Evolutionary conservation across 2,329 filamentous ascomycete genomes (phyloP).

Genomic region (Fusarium nygamai): DNA sequence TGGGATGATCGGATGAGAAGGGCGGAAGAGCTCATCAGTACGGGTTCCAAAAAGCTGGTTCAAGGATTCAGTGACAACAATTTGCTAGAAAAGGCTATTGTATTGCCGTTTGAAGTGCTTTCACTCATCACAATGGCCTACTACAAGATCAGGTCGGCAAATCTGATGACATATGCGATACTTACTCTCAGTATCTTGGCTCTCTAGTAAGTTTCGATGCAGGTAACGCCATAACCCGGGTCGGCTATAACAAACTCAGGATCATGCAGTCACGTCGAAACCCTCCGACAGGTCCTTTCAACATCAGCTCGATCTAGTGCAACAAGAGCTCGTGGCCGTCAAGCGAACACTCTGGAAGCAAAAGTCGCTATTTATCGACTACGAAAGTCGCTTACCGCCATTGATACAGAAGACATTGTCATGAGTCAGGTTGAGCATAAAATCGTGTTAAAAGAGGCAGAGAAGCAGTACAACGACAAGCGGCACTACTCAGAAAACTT

Average conservation of each 20-base stretch:
- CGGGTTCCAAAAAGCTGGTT: slow-evolving; percentile 52
- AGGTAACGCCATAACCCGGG: too few species aligned
- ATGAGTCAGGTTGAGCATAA: slow-evolving; percentile 15
- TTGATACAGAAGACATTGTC: slow-evolving; percentile 28
- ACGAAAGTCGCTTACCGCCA: slow-evolving; percentile 30
- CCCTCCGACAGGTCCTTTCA: slow-evolving; percentile 54
- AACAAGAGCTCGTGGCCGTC: slow-evolving; percentile 54
- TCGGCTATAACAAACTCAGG: slow-evolving; percentile 42
- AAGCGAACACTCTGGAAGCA: slow-evolving; percentile 50
- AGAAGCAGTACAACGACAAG: slow-evolving; percentile 7
- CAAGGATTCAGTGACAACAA: slow-evolving; percentile 44
- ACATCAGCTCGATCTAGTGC: slow-evolving; percentile 52
- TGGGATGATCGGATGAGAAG: slow-evolving; percentile 47
- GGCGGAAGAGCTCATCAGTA: slow-evolving; percentile 45
- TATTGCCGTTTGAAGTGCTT: slow-evolving; percentile 56
- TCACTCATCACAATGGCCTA: slow-evolving; percentile 52
- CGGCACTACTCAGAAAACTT: slow-evolving; percentile 4
- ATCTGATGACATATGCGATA: slow-evolving; percentile 52
- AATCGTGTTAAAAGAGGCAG: slow-evolving; percentile 3
- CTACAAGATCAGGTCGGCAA: slow-evolving; percentile 53
- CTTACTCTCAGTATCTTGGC: slow-evolving; percentile 55
- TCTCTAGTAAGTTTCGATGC: slow-evolving; percentile 48
- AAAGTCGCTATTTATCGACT: slow-evolving; percentile 42
- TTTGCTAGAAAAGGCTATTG: slow-evolving; percentile 49
- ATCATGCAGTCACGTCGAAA: slow-evolving; percentile 53